Conservation (phyloP, 78 protist genomes). For the Dictyostelium purpureum region DNA sequence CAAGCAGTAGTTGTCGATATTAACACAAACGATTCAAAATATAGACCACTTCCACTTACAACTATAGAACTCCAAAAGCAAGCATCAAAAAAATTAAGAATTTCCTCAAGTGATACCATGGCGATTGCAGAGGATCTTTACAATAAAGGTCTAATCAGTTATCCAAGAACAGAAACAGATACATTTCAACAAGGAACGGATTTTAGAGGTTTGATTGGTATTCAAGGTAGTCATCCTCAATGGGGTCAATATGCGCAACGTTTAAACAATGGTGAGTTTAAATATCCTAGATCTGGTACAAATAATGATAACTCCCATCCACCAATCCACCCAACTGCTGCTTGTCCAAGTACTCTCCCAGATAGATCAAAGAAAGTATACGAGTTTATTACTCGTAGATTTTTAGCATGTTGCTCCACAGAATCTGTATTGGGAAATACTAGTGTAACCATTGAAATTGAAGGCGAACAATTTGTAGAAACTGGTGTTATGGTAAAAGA, state of each 20-base stretch:
- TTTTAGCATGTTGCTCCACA: slow-evolving; percentile 96
- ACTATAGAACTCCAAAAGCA: slow-evolving; percentile 96
- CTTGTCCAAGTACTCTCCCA: not conserved
- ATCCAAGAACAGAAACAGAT: slow-evolving; percentile 99
- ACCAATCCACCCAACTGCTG: slow-evolving; percentile 97
- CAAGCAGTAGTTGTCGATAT: slow-evolving; percentile 52
- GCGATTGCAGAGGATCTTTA: slow-evolving; percentile 95
- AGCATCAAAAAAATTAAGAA: slow-evolving; percentile 85
- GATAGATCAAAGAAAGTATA: slow-evolving; percentile 71
- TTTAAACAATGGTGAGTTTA: slow-evolving; percentile 69
- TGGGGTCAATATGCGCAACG: slow-evolving; percentile 89
- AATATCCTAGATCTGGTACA: slow-evolving; percentile 91
- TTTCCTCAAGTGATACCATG: slow-evolving; percentile 85
- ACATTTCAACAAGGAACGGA: slow-evolving; percentile 83
- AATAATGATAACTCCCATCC: slow-evolving; percentile 98
- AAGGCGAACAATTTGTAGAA: slow-evolving; percentile 86
- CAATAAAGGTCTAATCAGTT: slow-evolving; percentile 92
- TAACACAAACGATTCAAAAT: slow-evolving; percentile 25
- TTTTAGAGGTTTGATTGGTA: slow-evolving; percentile 61
- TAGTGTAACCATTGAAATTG: slow-evolving; percentile 78
- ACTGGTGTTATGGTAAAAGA: slow-evolving; percentile 81
- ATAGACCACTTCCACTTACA: slow-evolving; percentile 95
- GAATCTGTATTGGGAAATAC: slow-evolving; percentile 96
- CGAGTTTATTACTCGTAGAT: slow-evolving; percentile 95
- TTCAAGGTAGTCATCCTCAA: slow-evolving; percentile 33